These are phyloP conservation scores for Porogramme epimiltina DNA, from an alignment of 1,284 basidiomycete genomes.

Conservation along the genomic window DNA sequence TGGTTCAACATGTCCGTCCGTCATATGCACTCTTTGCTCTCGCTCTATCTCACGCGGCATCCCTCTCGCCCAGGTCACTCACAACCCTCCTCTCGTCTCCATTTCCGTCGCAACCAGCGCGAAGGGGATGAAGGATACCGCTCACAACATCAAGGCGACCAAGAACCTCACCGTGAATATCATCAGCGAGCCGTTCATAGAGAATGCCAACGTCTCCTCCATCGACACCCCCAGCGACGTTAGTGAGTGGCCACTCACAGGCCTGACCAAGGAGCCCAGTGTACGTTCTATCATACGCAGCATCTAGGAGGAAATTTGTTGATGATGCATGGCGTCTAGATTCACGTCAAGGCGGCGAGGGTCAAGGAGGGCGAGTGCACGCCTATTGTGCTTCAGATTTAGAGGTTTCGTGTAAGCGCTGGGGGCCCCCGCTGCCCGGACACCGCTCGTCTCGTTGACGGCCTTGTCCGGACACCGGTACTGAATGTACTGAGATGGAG, in stretches of 20 bases:
- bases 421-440: no score
- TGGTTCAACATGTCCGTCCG: constrained; percentile 56
- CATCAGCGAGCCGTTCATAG: constrained; percentile 74
- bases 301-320: background rate
- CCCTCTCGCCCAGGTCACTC: constrained; percentile 59
- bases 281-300: constrained; percentile 37
- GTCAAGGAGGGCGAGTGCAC: constrained; percentile 74
- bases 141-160: constrained; percentile 65
- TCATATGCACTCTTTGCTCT: no score
- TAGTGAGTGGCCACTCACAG: constrained; percentile 76
- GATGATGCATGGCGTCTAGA: constrained; percentile 7
- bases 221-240: constrained; percentile 66
- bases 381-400: no score
- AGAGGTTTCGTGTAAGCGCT: no score
- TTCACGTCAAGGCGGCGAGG: constrained; percentile 59
- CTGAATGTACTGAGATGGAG: no score
- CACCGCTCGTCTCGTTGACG: no score
- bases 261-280: constrained; percentile 63
- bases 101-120: constrained; percentile 51
- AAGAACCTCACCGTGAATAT: constrained; percentile 79
- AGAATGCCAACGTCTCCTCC: constrained; percentile 71
- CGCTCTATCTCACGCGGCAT: no score
- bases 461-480: no score
- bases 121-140: constrained; percentile 61
- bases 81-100: constrained; percentile 69